Conservation (phyloP, 768 basidiomycete species). For the Pulveroboletus sp. region DNA sequence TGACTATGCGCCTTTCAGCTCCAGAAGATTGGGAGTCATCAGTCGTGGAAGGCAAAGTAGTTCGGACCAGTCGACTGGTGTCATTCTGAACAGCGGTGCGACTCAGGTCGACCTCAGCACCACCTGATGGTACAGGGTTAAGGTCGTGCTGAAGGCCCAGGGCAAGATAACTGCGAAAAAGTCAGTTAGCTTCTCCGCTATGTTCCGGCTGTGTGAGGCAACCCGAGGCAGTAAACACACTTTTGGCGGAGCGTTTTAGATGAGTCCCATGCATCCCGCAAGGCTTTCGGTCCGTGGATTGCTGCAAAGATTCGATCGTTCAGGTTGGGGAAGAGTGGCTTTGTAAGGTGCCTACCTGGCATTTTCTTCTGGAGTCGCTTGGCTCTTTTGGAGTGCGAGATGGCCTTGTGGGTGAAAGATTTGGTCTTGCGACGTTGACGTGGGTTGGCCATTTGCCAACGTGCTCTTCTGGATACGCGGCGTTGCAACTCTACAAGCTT, state of each 20-base stretch:
- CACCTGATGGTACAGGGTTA: slow-evolving; percentile 65
- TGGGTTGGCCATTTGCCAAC: slow-evolving; percentile 96
- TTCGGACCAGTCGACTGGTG: background rate
- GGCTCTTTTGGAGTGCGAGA: slow-evolving; percentile 70
- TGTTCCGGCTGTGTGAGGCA: background rate
- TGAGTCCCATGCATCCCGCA: slow-evolving; percentile 86
- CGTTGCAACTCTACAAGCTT: background rate
- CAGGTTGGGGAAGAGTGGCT: background rate
- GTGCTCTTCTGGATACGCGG: background rate
- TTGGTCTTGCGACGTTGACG: slow-evolving; percentile 85
- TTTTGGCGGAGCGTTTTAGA: slow-evolving; percentile 88
- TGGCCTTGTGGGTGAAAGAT: slow-evolving; percentile 67
- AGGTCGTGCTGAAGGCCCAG: slow-evolving; percentile 70
- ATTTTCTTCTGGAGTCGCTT: slow-evolving; percentile 76
- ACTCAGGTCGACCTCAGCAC: slow-evolving; percentile 44
- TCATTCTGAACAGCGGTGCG: background rate
- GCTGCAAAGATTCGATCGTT: slow-evolving; percentile 37
- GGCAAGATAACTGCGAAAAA: slow-evolving; percentile 56
- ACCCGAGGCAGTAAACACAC: slow-evolving; percentile 42
- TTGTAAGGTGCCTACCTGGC: slow-evolving; percentile 47
- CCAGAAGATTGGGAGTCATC: background rate
- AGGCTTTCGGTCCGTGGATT: slow-evolving; percentile 72
- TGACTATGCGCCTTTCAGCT: slow-evolving; percentile 15
- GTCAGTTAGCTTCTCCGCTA: background rate
- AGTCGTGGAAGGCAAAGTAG: background rate